Conservation (phyloP, 1,139 yeast genomes). For the Nadsonia commutata region DNA sequence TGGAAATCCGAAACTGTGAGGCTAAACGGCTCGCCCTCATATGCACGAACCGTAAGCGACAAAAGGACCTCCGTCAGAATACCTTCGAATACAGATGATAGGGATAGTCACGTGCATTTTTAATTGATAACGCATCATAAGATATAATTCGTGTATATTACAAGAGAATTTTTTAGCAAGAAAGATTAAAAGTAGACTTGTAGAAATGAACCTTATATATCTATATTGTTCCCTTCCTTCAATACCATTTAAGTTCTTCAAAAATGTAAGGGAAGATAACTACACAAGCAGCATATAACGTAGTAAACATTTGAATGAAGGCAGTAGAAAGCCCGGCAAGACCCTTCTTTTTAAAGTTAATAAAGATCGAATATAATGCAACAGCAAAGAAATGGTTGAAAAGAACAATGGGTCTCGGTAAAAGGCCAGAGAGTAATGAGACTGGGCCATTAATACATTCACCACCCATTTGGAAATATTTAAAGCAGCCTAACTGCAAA, state of each 20-base stretch:
- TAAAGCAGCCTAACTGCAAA: constrained; percentile 79
- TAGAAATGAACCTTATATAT: no score
- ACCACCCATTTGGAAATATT: constrained; percentile 76
- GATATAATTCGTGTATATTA: no score
- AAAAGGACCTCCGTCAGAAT: no score
- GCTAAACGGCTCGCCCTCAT: no score
- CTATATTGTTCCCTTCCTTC: not conserved
- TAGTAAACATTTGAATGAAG: constrained; percentile 49
- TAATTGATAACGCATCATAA: no score
- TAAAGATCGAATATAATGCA: constrained; percentile 66
- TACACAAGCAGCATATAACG: constrained; percentile 56
- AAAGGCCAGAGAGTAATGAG: constrained; percentile 67
- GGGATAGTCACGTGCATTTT: not conserved
- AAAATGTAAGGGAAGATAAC: constrained; percentile 35
- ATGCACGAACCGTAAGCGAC: no score
- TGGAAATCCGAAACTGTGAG: no score
- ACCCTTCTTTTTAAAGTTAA: constrained; percentile 57
- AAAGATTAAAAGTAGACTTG: no score
- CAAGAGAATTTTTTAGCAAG: no score
- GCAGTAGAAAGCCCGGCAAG: constrained; percentile 58
- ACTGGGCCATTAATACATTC: constrained; percentile 66
- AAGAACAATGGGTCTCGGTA: constrained; percentile 58
- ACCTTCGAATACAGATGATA: no score
- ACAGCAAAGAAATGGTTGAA: constrained; percentile 82
- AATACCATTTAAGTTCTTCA: constrained; percentile 16